Conservation (phyloP, 768 basidiomycete species). For the Boletus vermiculosoides region DNA sequence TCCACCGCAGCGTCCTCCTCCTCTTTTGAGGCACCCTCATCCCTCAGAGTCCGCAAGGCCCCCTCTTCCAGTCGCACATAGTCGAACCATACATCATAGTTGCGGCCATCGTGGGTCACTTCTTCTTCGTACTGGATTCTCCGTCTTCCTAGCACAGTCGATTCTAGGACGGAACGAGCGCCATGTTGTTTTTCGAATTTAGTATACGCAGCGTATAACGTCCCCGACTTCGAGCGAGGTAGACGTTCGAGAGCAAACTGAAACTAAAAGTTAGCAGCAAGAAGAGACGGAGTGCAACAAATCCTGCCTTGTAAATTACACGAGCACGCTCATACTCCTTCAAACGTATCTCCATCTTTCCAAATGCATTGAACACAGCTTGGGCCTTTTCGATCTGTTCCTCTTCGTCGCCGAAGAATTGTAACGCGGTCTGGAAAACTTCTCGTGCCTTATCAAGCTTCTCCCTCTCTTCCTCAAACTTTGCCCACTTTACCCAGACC, state of each 20-base stretch:
- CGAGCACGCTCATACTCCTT: slow-evolving; percentile 97
- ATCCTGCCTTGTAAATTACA: slow-evolving; percentile 92
- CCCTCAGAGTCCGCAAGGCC: slow-evolving; percentile 70
- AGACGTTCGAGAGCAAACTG: slow-evolving; percentile 95
- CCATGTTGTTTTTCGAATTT: slow-evolving; percentile 99
- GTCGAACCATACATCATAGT: slow-evolving; percentile 99
- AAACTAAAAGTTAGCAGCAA: background rate
- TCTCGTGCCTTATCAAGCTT: slow-evolving; percentile 72
- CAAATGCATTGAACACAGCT: slow-evolving; percentile 89
- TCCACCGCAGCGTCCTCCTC: slow-evolving; percentile 61
- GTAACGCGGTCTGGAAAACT: slow-evolving; percentile 87
- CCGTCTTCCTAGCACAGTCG: slow-evolving; percentile 95
- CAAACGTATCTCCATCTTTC: slow-evolving; percentile 93
- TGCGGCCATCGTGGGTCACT: slow-evolving; percentile 82
- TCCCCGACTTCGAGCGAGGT: slow-evolving; percentile 86
- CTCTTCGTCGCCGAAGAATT: slow-evolving; percentile 86
- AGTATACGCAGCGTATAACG: slow-evolving; percentile 89
- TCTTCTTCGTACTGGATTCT: slow-evolving; percentile 99
- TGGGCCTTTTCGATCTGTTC: slow-evolving; percentile 88
- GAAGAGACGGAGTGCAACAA: background rate
- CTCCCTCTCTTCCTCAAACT: slow-evolving; percentile 79
- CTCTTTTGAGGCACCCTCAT: slow-evolving; percentile 70
- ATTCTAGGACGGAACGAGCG: slow-evolving; percentile 80
- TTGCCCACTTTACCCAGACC: slow-evolving; percentile 82
- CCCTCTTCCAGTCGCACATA: slow-evolving; percentile 92